Percentiles rank a stretch among this genome's conserved stretches.
These are phyloP conservation scores for Umbelopsis ramanniana DNA, from an alignment of 192 early-diverging fungal species.

Conservation along the genomic window DNA sequence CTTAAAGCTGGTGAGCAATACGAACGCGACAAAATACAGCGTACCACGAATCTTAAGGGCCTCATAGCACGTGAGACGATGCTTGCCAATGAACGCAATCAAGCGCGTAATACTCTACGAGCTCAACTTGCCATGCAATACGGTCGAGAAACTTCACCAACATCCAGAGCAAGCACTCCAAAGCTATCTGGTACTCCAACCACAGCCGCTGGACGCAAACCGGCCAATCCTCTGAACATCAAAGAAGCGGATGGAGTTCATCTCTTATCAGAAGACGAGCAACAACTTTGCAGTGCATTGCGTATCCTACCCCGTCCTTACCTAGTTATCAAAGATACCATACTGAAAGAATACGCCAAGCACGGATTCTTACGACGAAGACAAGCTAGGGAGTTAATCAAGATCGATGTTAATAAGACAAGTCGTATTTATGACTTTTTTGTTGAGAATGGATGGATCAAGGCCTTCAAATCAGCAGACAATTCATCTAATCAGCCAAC, in stretches of 20 bases:
- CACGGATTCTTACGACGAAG: constrained; percentile 71
- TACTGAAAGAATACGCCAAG: constrained; percentile 83
- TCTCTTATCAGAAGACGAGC: constrained; percentile 79
- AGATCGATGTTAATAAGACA: constrained; percentile 93
- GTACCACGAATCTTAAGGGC: constrained; percentile 40
- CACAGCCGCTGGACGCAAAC: constrained; percentile 30
- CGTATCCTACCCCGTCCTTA: constrained; percentile 90
- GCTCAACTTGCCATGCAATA: constrained; percentile 47
- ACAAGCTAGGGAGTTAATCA: constrained; percentile 83
- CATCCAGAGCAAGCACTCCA: constrained; percentile 20
- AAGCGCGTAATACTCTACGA: constrained; percentile 48
- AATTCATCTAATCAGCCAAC: constrained; percentile 11
- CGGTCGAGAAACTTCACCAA: constrained; percentile 35
- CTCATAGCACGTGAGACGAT: constrained; percentile 17
- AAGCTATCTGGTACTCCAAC: constrained; percentile 22
- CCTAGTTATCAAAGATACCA: constrained; percentile 89
- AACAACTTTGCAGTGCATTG: constrained; percentile 78
- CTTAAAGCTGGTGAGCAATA: constrained; percentile 77
- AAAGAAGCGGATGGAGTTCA: constrained; percentile 84
- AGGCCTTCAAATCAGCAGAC: constrained; percentile 38
- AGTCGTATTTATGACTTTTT: constrained; percentile 92
- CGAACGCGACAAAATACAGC: constrained; percentile 65
- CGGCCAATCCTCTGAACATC: constrained; percentile 76
- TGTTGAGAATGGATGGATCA: constrained; percentile 92
- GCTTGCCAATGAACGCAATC: constrained; percentile 39